phyloP scores from a whole-genome alignment of 768 basidiomycete species.

The Pisolithus orientalis region DNA sequence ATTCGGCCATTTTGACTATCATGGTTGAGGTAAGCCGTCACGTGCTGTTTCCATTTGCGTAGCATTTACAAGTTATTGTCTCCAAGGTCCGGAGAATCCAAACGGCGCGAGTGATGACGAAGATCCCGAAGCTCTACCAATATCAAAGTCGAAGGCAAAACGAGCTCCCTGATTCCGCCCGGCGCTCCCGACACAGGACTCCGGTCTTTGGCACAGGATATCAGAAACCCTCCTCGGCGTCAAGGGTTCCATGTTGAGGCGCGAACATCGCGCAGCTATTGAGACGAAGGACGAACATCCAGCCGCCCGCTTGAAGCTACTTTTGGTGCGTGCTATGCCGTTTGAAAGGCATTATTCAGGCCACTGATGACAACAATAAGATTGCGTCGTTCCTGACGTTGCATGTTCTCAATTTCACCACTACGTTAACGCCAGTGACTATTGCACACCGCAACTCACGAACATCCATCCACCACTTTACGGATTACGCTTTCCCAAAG shows the following conservation, averaged over 20 bases:
- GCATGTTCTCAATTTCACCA: slow-evolving; percentile 89
- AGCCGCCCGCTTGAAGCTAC: slow-evolving; percentile 80
- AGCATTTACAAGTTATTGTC: not conserved
- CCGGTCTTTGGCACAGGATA: slow-evolving; percentile 17
- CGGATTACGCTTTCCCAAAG: slow-evolving; percentile 31
- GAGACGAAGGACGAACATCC: slow-evolving; percentile 66
- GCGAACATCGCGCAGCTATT: slow-evolving; percentile 35
- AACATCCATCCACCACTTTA: slow-evolving; percentile 7
- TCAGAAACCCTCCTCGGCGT: slow-evolving; percentile 35
- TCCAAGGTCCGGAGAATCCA: slow-evolving; percentile 65
- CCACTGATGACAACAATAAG: slow-evolving; percentile 25
- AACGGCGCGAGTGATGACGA: slow-evolving; percentile 47
- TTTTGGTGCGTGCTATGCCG: slow-evolving; percentile 50
- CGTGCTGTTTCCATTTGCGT: slow-evolving; percentile 5
- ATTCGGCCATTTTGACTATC: slow-evolving; percentile 81
- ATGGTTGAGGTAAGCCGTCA: slow-evolving; percentile 79
- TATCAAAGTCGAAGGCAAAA: slow-evolving; percentile 23
- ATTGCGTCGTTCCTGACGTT: slow-evolving; percentile 88
- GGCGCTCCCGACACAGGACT: slow-evolving; percentile 12
- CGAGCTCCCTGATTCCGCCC: slow-evolving; percentile 24
- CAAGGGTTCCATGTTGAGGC: slow-evolving; percentile 43
- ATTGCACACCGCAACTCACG: slow-evolving; percentile 37
- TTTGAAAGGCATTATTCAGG: not conserved
- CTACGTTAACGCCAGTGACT: slow-evolving; percentile 74
- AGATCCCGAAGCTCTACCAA: slow-evolving; percentile 29